Evolutionary conservation across 345 rosid species (phyloP), one percentile per base, ranked within the genome.

Genomic region (Populus nigra): DNA sequence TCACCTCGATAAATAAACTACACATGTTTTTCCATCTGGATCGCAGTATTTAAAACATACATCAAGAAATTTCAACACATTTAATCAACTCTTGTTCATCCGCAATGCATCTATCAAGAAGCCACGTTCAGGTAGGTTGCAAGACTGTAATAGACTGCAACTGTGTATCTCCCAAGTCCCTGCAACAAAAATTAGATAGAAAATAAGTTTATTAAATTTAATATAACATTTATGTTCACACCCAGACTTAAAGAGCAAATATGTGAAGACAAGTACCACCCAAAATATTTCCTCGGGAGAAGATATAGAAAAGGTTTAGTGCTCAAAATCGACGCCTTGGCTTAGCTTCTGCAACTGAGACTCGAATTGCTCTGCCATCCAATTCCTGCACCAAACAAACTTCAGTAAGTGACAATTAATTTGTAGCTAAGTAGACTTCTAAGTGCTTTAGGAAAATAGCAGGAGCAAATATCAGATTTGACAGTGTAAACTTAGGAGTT

Each of bases 361-460:
- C 99, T 75, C 99, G 93, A 50, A 96, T 92, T 49, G 90, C 13
- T 78, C 99, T 91, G 39, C 98, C 99, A 69, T 87, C 92, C 91
- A 93, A 86, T 77, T 93, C 97, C 99, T 96, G 84, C 59, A 81
- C 27, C 74, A 76, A 73, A 76, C 59, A 78, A 67, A 63, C 17
- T 68, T 71, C 45, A n/a, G 9, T 33, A 55, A 67, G 18, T 38
- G 29, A 41, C 53, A 38, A 18, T 20, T 5, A 50, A 38, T 5
- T 61, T 31, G 33, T 8, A 15, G 11, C 72, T 49, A 27, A 57
- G 35, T 22, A 70, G 23, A 23, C 50, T 20, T 55, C 4, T 1
- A 39, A 65, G 63, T 41, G 23, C 59, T 69, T 18, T 15, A 33
- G 7, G 23, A 7, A 2, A 17, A 27, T 55, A 35, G 39, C 71